Percentiles rank a stretch among this genome's conserved stretches.
These are phyloP conservation scores for Kazachstania psychrophila DNA, from an alignment of 805 yeast genomes.

Conservation along the genomic window DNA sequence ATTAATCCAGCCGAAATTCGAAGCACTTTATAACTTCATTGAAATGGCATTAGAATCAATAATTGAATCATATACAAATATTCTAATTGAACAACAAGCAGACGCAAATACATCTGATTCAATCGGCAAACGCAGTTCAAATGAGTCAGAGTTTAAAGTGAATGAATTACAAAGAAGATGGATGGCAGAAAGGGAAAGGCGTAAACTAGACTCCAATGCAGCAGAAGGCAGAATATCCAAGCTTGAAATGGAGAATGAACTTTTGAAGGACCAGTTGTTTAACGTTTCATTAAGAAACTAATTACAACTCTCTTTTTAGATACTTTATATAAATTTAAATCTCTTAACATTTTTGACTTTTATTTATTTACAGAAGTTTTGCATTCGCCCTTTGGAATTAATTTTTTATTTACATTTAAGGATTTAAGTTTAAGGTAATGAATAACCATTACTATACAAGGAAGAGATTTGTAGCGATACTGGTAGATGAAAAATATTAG, in stretches of 20 bases:
- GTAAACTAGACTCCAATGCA: constrained; percentile 51
- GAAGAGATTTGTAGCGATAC: too few relatives aligned
- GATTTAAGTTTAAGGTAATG: background rate
- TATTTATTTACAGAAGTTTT: too few relatives aligned
- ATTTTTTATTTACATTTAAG: too few relatives aligned
- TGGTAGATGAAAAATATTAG: too few relatives aligned
- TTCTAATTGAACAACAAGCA: constrained; percentile 13
- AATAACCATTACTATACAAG: too few relatives aligned
- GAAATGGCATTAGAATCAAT: constrained; percentile 53
- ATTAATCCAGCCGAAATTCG: constrained; percentile 27
- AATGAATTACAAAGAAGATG: constrained; percentile 56
- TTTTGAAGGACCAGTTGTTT: constrained; percentile 27
- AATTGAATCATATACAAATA: constrained; percentile 43
- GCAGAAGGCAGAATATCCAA: constrained; percentile 43
- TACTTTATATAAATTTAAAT: too few relatives aligned
- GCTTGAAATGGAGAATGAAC: constrained; percentile 46
- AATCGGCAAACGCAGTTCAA: background rate
- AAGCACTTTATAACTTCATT: constrained; percentile 44
- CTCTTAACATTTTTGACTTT: too few relatives aligned
- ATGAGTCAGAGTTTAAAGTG: constrained; percentile 34
- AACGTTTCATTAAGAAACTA: constrained; percentile 3
- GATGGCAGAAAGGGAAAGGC: constrained; percentile 63
- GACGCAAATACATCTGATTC: constrained; percentile 4
- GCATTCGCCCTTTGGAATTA: too few relatives aligned
- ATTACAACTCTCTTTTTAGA: too few relatives aligned